Conservation (phyloP, 2,329 filamentous ascomycete genomes). For the Colletotrichum cereale region DNA sequence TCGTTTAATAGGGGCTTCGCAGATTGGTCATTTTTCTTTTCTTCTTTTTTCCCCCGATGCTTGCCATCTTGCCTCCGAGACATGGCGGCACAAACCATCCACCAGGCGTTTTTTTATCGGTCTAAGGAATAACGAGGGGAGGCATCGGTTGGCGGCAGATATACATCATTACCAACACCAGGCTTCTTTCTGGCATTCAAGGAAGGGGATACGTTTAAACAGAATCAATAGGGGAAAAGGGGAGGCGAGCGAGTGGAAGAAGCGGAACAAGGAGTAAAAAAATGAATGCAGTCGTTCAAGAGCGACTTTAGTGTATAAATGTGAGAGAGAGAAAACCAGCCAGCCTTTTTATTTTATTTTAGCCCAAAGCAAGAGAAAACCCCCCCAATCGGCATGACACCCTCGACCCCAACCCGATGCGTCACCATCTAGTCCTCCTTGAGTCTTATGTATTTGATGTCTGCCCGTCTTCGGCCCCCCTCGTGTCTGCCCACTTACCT, state of each 20-base stretch:
- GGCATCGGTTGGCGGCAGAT: neutral
- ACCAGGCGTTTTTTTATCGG: constrained; percentile 1
- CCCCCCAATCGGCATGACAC: constrained; percentile 7
- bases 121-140: neutral
- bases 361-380: neutral
- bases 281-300: neutral
- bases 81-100: neutral
- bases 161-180: neutral
- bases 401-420: neutral
- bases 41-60: neutral
- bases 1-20: neutral
- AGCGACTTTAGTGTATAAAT: neutral
- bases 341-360: neutral
- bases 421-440: neutral
- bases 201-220: neutral
- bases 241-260: neutral
- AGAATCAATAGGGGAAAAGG: neutral
- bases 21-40: neutral
- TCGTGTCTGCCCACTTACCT: too few relatives aligned
- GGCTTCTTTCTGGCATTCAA: neutral
- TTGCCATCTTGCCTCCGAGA: neutral
- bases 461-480: neutral
- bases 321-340: neutral
- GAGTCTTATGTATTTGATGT: neutral
- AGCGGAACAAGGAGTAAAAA: neutral